Base-by-base conservation (phyloP, 2,329 filamentous ascomycete species). In the Grosmannia penicillata region DNA sequence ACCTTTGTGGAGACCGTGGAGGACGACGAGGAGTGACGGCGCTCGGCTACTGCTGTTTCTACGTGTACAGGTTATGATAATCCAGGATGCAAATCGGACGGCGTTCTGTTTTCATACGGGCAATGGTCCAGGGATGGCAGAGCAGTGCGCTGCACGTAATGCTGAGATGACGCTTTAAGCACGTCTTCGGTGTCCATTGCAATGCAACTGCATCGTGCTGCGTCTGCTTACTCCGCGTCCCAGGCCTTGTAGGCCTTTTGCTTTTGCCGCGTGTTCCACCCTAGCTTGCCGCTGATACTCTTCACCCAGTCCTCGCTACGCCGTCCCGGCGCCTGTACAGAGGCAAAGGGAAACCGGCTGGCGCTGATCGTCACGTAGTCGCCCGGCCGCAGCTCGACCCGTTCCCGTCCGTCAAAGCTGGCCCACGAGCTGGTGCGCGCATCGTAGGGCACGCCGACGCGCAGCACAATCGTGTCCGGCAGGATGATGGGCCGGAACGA, bases 401-500 rank as follows among this genome's bases (percentile, higher is more conserved):
- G 75, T 63, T 95, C 85, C 44, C 86, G 73, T 2, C 91, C 91
- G 57, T 98, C 91, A 55, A 98, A 98, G 57, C 85, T 93, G n/a
- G 87, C 91, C 89, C 91, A 98, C 29, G 82, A 87, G 48, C 76
- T 81, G 5, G 85, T 86, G 36, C 91, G 70, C 8, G 87, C 84
- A 56, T 93, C 80, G 56, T 94, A 96, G 0, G 91, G 91, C n/a
- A 96, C 87, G 10, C 89, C 91, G 15, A 94, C 71, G 27, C 91
- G 76, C 43, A 98, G 66, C 1, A 96, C 89, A 45, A 96, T 93
- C 0, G 89, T 95, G 59, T 98, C 91, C 0, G 91, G 91, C 3
- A 96, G 68, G 51, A 96, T 91, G 51, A 96, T 91, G n/a, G 89
- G 89, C 10, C 91, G 72, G 68, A 96, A 96, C 3, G 84, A 93